Base-by-base conservation (phyloP, 805 yeast genomes). In the Cephaloascus albidus region DNA sequence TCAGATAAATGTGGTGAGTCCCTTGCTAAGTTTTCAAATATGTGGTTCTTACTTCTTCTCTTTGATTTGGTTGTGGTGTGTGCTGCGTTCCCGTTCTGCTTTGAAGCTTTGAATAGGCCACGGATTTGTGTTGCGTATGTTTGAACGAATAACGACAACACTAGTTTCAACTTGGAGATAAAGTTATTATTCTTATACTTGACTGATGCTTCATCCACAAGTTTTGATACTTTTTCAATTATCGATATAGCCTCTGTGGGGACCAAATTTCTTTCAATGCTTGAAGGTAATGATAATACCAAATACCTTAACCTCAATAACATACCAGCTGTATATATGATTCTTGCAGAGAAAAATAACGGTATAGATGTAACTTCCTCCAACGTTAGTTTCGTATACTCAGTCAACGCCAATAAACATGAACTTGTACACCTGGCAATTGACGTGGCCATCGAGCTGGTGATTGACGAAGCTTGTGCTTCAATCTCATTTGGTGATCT, bases 311-410 rank as follows among this genome's bases (percentile, higher is more conserved):
- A 54, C 39, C 82, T 65, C 39, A 80, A 55, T 20, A 80, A 59
- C 68, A 78, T 70, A 5, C 86, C 87, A 0, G 80, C 75, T 1
- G 81, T 76, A 49, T 78, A 79, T n/a, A 78, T 67, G 30, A 78
- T 61, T 45, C 85, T 62, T 2, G 81, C 63, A 26, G 70, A 68
- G 45, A 72, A 75, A 40, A 74, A 68, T 34, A 79, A 56, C 3
- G 89, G 89, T 41, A 75, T 61, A 2, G 70, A 56, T 0, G 81
- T 72, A 17, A 81, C 60, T n/a, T 65, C 60, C n/a, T 60, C 66
- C 4, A 62, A 60, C 2, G 67, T 47, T 41, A 74, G 57, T 52
- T 57, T 60, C 44, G 62, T 61, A 54, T 65, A 78, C 49, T 67
- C 74, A 38, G 65, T 67, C 42, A 76, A 60, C 2, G 79, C 68